A percentile compares a stretch with the other conserved stretches of the same genome.
phyloP scores from a whole-genome alignment of 306 rosid species.

The Crataegus laevigata region DNA sequence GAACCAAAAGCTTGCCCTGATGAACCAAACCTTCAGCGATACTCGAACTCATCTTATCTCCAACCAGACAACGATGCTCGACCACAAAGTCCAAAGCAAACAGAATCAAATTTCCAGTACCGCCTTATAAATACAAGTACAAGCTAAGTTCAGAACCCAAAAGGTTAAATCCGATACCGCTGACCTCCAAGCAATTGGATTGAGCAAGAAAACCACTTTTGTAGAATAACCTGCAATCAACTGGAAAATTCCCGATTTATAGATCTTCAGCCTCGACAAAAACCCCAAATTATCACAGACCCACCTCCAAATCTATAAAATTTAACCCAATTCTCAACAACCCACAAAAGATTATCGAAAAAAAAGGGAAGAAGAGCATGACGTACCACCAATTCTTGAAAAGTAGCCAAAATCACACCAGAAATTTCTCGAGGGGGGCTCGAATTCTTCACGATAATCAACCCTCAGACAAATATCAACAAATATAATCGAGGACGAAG shows the following conservation, averaged over 20 bases:
- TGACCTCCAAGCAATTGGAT: conserved; percentile 22
- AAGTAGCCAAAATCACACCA: conserved; percentile 11
- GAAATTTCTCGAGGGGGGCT: neutral
- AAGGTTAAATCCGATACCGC: conserved; percentile 12
- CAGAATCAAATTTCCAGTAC: conserved; percentile 18
- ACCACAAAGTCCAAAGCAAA: conserved; percentile 21
- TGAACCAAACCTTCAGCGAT: conserved; percentile 38
- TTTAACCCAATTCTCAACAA: conserved; percentile 11
- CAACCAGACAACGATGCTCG: conserved; percentile 4
- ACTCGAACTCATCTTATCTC: conserved; percentile 67
- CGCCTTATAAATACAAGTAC: neutral
- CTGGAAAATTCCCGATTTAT: neutral
- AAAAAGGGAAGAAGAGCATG: neutral
- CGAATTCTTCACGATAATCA: neutral
- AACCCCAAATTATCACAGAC: conserved; percentile 14
- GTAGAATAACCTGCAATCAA: neutral
- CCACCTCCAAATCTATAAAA: conserved; percentile 3
- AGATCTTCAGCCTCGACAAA: conserved; percentile 16
- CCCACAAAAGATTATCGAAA: neutral
- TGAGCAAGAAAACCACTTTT: neutral
- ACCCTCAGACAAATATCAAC: neutral
- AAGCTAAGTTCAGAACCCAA: neutral
- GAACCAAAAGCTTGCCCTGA: conserved; percentile 65
- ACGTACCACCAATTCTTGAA: conserved; percentile 24
- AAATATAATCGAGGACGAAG: neutral